Conservation (phyloP, 2,329 filamentous ascomycete genomes). For the Cryphonectria parasitica region DNA sequence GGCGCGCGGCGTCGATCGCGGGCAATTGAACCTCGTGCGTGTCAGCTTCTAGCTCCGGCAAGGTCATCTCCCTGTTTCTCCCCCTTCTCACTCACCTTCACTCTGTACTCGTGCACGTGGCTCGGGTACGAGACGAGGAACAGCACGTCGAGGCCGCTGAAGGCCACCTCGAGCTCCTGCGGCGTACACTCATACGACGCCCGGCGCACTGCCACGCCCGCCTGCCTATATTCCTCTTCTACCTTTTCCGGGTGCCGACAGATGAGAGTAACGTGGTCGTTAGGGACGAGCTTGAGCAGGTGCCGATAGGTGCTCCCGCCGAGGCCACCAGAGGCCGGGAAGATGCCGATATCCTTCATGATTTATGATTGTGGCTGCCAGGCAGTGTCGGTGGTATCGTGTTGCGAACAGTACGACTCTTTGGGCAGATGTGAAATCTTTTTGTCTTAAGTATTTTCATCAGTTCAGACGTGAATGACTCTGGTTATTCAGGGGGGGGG, state of each 20-base stretch:
- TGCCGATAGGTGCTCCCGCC: conserved; percentile 55
- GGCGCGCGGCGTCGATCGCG: conserved; percentile 57
- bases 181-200: conserved; percentile 55
- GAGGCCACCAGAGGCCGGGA: conserved; percentile 57
- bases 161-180: conserved; percentile 49
- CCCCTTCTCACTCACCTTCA: conserved; percentile 39
- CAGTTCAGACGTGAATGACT: background rate
- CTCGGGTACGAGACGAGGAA: conserved; percentile 61
- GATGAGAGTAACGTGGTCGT: conserved; percentile 51
- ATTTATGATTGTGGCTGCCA: background rate
- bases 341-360: conserved; percentile 47
- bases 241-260: conserved; percentile 49
- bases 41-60: background rate
- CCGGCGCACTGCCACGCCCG: conserved; percentile 52
- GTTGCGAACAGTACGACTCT: background rate
- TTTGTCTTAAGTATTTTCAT: background rate
- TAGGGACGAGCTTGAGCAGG: conserved; percentile 48
- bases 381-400: background rate
- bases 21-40: conserved; percentile 37
- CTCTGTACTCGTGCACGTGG: conserved; percentile 50
- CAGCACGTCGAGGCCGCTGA: conserved; percentile 53
- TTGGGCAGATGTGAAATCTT: background rate
- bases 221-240: conserved; percentile 42
- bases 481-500: background rate
- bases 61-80: background rate